Base-by-base conservation (phyloP, 805 yeast genomes). In the Yueomyces sp. region DNA sequence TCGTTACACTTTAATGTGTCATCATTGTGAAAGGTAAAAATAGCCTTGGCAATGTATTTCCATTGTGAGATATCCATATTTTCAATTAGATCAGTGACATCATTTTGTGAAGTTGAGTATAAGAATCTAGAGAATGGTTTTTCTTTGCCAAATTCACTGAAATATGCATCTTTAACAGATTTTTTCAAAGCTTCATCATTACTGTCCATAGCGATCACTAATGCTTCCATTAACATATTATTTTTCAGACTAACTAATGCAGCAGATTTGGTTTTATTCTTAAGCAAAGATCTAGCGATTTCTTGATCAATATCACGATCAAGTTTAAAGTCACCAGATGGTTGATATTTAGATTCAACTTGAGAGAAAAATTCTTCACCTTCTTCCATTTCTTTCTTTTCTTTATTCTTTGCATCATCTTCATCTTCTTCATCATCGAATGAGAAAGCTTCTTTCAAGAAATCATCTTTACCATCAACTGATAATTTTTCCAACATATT, bases 31-130 rank as follows among this genome's bases (percentile, higher is more conserved):
- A 51, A 51, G 2, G 85, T 73, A 43, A 77, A 60, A 44, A 88
- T 73, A 12, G 86, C 73, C 38, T 74, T 68, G n/a, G 87, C 85
- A 51, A 84, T 77, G 38, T 79, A 80, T 52, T 77, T 81, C 98
- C 98, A 92, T 50, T 84, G 79, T 3, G 70, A 54, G 37, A 88
- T 77, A 55, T 84, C 82, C 31, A 84, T 82, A 56, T 88, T 80
- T 40, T 73, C 70, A 31, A 87, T 92, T 48, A 92, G 59, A 59
- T 90, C 97, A 31, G 64, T 43, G 69, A 73, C 66, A 49, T 76
- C 66, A 34, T 67, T 66, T 31, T 74, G 68, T 1, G 85, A 69
- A 11, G 78, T 73, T 42, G 79, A 74, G 63, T 79, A 80, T 44
- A 94, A 67, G 12, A 86, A 68, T 55, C 98, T 81, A 2, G 95